These are phyloP conservation scores for Phytopythium delawarense DNA, from an alignment of 352 stramenopile species.

Conservation along the genomic window DNA sequence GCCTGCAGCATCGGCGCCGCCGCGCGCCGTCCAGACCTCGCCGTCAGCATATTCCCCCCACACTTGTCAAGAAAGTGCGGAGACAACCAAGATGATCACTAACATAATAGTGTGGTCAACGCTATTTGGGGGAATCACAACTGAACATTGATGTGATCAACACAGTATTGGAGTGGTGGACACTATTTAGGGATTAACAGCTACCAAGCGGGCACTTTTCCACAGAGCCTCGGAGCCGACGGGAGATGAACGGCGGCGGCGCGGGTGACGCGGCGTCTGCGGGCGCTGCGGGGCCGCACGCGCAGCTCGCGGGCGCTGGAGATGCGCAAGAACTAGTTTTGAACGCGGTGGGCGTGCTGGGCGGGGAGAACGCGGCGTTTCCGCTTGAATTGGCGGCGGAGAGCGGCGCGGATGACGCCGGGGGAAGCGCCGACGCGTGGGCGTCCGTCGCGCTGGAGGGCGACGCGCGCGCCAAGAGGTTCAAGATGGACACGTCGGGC, in stretches of 20 bases:
- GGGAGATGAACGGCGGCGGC: slow-evolving; percentile 6
- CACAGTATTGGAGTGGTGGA: neutral
- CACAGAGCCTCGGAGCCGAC: slow-evolving; percentile 6
- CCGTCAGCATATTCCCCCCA: slow-evolving; percentile 15
- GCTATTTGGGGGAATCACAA: neutral
- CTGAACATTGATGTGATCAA: neutral
- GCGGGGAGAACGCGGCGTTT: neutral
- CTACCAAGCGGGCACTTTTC: neutral
- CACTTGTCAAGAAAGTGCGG: neutral
- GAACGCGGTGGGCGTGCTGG: neutral
- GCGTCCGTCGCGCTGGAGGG: slow-evolving; percentile 14
- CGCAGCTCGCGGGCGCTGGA: neutral
- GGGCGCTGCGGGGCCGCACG: neutral
- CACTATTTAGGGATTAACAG: neutral
- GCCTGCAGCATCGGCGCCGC: slow-evolving; percentile 2
- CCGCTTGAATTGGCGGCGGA: neutral
- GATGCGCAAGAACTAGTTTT: too few relatives aligned
- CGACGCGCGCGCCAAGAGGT: slow-evolving; percentile 21
- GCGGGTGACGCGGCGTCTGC: neutral
- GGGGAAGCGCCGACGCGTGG: neutral
- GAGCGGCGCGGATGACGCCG: neutral
- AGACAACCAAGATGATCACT: neutral
- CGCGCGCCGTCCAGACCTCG: neutral
- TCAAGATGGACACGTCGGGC: slow-evolving; percentile 22
- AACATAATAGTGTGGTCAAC: neutral